Conservation (phyloP, 441 rosid genomes). For the Geranium incanum region DNA sequence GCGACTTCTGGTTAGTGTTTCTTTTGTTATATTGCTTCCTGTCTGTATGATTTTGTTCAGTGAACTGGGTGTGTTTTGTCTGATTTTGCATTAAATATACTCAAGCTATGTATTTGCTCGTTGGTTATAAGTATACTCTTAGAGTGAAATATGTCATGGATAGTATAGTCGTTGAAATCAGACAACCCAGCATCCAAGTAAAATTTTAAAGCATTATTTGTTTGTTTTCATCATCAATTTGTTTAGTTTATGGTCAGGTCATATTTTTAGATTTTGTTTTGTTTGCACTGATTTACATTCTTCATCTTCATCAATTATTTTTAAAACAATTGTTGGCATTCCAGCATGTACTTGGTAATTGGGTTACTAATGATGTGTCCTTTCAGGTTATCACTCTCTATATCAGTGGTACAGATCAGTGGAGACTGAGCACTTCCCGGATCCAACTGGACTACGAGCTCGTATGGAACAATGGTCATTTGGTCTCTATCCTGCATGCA, state of each 20-base stretch:
- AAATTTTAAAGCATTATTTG: neutral
- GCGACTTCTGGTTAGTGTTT: conserved; percentile 74
- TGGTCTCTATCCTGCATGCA: conserved; percentile 97
- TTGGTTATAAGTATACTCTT: neutral
- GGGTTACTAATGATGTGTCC: conserved; percentile 3
- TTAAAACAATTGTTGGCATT: neutral
- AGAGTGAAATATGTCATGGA: neutral
- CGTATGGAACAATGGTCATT: conserved; percentile 96
- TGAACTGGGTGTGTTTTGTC: neutral
- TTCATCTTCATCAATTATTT: neutral
- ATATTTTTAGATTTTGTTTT: neutral
- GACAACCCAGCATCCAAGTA: neutral
- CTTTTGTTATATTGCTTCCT: conserved; percentile 7
- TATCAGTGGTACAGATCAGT: conserved; percentile 92
- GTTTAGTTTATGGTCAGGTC: neutral
- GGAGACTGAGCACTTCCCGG: conserved; percentile 95
- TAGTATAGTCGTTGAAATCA: neutral
- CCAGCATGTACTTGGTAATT: conserved; percentile 2
- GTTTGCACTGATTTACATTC: neutral
- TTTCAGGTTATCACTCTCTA: conserved; percentile 81
- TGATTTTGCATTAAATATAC: neutral
- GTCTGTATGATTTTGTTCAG: neutral
- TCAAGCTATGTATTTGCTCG: neutral
- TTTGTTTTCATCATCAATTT: neutral
- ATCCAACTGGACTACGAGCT: conserved; percentile 94